A percentile compares a stretch with the other conserved stretches of the same genome.
Evolutionary conservation across 2,329 filamentous ascomycete species (phyloP).

Genomic region (Penicillium vulpinum): DNA sequence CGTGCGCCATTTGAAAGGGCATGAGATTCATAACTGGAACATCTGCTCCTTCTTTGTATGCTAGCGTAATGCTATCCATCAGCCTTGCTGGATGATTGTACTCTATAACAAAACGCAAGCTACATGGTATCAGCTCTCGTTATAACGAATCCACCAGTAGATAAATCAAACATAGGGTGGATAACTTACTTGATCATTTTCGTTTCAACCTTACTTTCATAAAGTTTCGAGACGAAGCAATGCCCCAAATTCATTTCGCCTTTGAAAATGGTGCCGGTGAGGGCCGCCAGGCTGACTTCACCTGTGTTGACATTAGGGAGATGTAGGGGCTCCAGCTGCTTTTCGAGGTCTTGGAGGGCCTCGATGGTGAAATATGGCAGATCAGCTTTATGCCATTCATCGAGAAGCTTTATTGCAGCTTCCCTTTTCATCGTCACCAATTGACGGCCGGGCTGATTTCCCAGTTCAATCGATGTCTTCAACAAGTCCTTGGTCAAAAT

Average conservation of each 20-base stretch:
- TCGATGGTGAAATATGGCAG: constrained; percentile 26
- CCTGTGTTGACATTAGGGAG: no score
- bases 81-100: background rate
- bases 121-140: background rate
- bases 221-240: background rate
- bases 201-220: background rate
- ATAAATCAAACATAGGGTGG: background rate
- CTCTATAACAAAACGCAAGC: background rate
- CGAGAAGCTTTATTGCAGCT: constrained; percentile 18
- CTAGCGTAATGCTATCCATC: no score
- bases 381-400: constrained; percentile 19
- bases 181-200: background rate
- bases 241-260: background rate
- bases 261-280: constrained; percentile 1
- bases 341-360: constrained; percentile 1
- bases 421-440: background rate
- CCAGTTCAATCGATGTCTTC: background rate
- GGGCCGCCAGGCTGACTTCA: no score
- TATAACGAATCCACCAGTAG: background rate
- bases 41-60: no score
- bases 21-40: background rate
- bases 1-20: background rate
- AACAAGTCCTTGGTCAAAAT: background rate
- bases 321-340: constrained; percentile 14
- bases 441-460: background rate